Evolutionary conservation across 1,284 basidiomycete species (phyloP).

Genomic region (Cerioporus squamosus): DNA sequence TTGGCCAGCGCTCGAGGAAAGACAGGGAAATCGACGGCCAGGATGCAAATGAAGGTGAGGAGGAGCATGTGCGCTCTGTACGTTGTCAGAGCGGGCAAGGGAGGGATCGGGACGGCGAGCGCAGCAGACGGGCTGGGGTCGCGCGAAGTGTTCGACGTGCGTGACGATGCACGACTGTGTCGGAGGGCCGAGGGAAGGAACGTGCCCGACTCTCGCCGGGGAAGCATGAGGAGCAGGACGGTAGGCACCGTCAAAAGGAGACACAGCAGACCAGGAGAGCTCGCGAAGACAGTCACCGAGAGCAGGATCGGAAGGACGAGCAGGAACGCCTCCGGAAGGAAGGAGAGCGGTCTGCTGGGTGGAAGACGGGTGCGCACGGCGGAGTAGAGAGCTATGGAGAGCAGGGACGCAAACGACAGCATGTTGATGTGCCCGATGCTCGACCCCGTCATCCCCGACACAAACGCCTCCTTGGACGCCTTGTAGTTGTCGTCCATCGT

Average conservation of each 20-base stretch:
- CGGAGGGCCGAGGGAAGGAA: constrained; percentile 51
- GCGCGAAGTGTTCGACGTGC: constrained; percentile 18
- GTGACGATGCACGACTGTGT: constrained; percentile 29
- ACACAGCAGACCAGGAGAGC: constrained; percentile 58
- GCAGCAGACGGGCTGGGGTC: constrained; percentile 4
- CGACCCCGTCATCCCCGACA: constrained; percentile 81
- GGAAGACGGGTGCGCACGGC: constrained; percentile 53
- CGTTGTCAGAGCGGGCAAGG: constrained; percentile 78
- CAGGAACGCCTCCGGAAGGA: constrained; percentile 64
- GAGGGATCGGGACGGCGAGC: constrained; percentile 33
- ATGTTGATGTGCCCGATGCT: constrained; percentile 77
- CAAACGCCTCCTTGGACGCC: constrained; percentile 85
- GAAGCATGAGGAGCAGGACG: constrained; percentile 46
- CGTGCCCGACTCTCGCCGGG: constrained; percentile 47
- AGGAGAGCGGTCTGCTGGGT: constrained; percentile 40
- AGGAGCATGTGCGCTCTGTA: constrained; percentile 97
- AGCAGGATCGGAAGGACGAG: constrained; percentile 80
- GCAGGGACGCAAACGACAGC: constrained; percentile 75
- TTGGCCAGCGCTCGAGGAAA: constrained; percentile 92
- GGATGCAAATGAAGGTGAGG: constrained; percentile 88
- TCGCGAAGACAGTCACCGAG: constrained; percentile 78
- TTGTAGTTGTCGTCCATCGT: constrained; percentile 65
- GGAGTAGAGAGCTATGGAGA: constrained; percentile 73
- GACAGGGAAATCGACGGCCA: constrained; percentile 95
- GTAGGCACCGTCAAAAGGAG: constrained; percentile 52